Conservation (phyloP, 2,329 filamentous ascomycete genomes). For the Penicillium freii region DNA sequence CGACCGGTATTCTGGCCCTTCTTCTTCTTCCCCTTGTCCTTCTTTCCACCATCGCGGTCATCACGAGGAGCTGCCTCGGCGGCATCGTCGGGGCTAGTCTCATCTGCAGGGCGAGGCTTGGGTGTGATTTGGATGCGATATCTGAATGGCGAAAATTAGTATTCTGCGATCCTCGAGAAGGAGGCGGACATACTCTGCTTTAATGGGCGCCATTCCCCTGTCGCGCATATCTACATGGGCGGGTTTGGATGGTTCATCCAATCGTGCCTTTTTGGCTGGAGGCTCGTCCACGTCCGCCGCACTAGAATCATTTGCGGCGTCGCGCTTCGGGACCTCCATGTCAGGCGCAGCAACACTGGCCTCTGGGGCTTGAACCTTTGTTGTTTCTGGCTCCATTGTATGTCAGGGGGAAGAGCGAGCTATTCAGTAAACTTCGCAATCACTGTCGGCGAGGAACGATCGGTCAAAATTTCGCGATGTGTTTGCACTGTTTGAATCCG, state of each 20-base stretch:
- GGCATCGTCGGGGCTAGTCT: constrained; percentile 54
- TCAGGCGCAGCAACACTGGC: constrained; percentile 9
- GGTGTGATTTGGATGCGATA: constrained; percentile 30
- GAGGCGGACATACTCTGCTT: constrained; percentile 55
- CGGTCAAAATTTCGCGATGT: constrained; percentile 18
- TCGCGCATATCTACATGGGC: constrained; percentile 35
- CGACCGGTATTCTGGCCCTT: constrained; percentile 83
- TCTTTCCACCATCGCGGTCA: constrained; percentile 40
- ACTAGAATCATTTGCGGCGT: constrained; percentile 21
- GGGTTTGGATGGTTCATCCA: constrained; percentile 39
- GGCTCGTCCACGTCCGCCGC: constrained; percentile 37
- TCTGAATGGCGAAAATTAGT: constrained; percentile 15
- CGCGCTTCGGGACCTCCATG: constrained; percentile 21
- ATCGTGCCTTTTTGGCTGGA: constrained; percentile 60
- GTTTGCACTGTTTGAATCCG: constrained; percentile 27
- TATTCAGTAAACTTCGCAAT: not conserved
- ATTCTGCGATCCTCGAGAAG: not conserved
- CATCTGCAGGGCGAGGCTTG: constrained; percentile 21
- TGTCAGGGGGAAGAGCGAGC: not conserved
- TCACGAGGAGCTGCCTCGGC: constrained; percentile 56
- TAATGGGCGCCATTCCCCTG: constrained; percentile 67
- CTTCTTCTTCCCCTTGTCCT: constrained; percentile 48
- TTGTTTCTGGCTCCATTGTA: constrained; percentile 7
- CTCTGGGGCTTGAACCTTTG: constrained; percentile 5
- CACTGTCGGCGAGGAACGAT: not conserved